Evolutionary conservation across 2,329 filamentous ascomycete species (phyloP), one percentile per base, ranked within the genome.

Genomic region (Exophiala mesophila): DNA sequence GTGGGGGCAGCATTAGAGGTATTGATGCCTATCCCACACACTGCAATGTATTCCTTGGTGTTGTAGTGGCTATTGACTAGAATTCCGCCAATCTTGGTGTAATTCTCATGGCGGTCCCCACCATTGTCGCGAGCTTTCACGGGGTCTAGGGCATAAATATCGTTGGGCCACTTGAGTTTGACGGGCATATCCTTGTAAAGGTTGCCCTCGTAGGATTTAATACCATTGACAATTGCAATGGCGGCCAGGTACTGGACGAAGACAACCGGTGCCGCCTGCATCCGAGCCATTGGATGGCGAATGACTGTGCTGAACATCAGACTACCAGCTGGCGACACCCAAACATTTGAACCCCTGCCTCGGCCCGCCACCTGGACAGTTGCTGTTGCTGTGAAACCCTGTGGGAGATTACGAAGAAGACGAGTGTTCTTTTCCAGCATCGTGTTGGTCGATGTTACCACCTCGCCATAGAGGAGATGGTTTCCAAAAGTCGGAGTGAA

Each of bases 101-200:
- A 92, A 19, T 55, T 56, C 34, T 55, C 54, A 18, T 49, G 47
- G 13, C 41, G 38, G 20, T 47, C 41, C 13, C 48, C 45, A 13
- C 47, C 50, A 39, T 44, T 47, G 13, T 44, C 41, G 16, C 40
- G 39, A 12, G 46, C 50, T 41, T 52, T 56, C 26, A 9, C 41
- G 4, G 76, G 85, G 57, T 88, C 82, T 16, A 78, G 70, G 1
- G 82, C 83, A 58, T 80, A 90, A 41, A 98, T 86, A 59, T 98
- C 92, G 57, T 98, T 98, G 8, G 92, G 92, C 92, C 92, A 98
- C 64, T 98, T 98, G 21, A 98, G 68, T 60, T 85, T 88, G 29
- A 98, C 74, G 1, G 86, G 85, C 3, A 97, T 63, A 0, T 78
- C 71, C 4, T 78, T 72, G 63, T 94, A 97, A 5, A 82, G 86